phyloP scores from a whole-genome alignment of 2,329 filamentous ascomycete genomes.

The Mycocentrospora acerina region DNA sequence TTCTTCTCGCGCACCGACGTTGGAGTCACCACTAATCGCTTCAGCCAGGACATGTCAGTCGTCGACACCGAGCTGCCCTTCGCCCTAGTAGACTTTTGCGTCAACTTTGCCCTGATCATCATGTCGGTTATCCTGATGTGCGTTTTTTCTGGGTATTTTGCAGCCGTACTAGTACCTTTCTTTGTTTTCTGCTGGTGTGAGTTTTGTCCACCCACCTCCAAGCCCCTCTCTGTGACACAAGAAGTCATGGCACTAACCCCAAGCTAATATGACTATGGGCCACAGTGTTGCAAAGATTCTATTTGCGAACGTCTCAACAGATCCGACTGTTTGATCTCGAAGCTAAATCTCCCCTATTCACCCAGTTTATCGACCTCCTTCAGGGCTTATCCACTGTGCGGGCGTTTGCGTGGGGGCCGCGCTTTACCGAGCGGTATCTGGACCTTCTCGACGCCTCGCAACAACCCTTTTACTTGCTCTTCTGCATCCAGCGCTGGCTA shows the following conservation, averaged over 20 bases:
- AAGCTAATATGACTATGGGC: no score
- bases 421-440: slow-evolving; percentile 4
- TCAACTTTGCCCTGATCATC: slow-evolving; percentile 44
- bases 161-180: no score
- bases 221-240: no score
- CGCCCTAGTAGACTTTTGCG: no score
- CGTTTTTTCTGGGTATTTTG: neutral
- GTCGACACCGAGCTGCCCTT: slow-evolving; percentile 44
- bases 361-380: slow-evolving; percentile 53
- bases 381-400: slow-evolving; percentile 51
- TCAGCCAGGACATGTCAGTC: slow-evolving; percentile 47
- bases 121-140: neutral
- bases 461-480: slow-evolving; percentile 42
- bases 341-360: slow-evolving; percentile 48
- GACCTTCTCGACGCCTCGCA: slow-evolving; percentile 37
- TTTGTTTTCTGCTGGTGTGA: no score
- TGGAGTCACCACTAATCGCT: slow-evolving; percentile 44
- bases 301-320: slow-evolving; percentile 48
- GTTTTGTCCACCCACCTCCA: no score
- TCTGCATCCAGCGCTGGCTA: slow-evolving; percentile 43
- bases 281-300: slow-evolving; percentile 48
- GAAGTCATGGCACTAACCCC: no score
- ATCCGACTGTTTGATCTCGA: slow-evolving; percentile 55
- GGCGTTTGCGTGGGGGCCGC: slow-evolving; percentile 47
- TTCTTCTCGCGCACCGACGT: slow-evolving; percentile 45